Percentiles rank a stretch among this genome's conserved stretches.
Conservation (phyloP, 768 basidiomycete species). For the Nidularia pulvinata region DNA sequence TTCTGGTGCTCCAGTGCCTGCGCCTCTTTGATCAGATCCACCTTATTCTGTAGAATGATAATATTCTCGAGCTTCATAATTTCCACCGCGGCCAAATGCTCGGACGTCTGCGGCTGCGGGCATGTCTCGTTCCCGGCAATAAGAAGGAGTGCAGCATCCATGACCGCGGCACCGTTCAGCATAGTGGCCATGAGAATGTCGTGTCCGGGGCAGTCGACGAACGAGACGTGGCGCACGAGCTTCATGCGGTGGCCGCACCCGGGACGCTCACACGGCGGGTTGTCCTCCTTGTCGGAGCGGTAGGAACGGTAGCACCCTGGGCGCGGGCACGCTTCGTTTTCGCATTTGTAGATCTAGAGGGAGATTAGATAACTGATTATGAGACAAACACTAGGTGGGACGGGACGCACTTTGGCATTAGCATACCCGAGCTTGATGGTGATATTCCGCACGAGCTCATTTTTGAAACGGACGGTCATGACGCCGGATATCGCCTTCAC, state of each 20-base stretch:
- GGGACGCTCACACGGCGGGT: constrained; percentile 90
- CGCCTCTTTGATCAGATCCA: constrained; percentile 94
- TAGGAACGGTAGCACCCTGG: constrained; percentile 96
- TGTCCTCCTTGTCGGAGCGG: constrained; percentile 91
- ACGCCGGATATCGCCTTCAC: constrained; percentile 99
- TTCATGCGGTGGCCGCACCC: constrained; percentile 92
- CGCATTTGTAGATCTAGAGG: constrained; percentile 94
- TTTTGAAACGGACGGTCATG: constrained; percentile 98
- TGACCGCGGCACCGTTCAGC: constrained; percentile 99
- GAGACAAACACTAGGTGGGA: background rate
- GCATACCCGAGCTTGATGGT: constrained; percentile 99
- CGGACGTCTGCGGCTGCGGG: constrained; percentile 98
- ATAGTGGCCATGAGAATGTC: constrained; percentile 99
- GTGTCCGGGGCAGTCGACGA: constrained; percentile 97
- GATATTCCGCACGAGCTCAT: constrained; percentile 98
- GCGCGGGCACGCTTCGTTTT: constrained; percentile 89
- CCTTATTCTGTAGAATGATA: constrained; percentile 98
- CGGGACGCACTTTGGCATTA: constrained; percentile 85
- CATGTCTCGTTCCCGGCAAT: constrained; percentile 99
- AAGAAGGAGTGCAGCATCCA: constrained; percentile 96
- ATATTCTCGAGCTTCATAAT: constrained; percentile 99
- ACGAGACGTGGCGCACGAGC: constrained; percentile 94
- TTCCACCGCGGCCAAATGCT: constrained; percentile 98
- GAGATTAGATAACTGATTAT: constrained; percentile 11
- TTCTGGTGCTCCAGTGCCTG: constrained; percentile 96